These are phyloP conservation scores for Chlamydomonas incerta DNA, from an alignment of 139 green algal genomes.

Conservation along the genomic window DNA sequence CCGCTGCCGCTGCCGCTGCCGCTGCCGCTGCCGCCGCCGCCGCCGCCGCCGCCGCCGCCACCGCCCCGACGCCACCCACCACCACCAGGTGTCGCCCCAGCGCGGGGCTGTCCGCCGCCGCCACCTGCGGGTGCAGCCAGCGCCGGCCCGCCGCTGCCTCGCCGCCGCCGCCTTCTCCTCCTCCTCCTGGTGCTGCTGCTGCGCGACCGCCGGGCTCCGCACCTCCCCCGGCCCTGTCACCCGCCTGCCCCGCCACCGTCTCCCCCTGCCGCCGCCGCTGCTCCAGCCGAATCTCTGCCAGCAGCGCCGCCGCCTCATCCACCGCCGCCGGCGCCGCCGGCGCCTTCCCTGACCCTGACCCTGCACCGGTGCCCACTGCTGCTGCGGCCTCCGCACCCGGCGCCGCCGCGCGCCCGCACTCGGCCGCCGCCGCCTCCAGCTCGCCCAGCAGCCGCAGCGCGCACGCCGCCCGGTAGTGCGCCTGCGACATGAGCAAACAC, in stretches of 20 bases:
- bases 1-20: neutral
- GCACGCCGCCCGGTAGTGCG: conserved; percentile 37
- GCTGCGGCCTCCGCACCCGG: neutral
- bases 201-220: no score
- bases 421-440: neutral
- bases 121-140: neutral
- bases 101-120: neutral
- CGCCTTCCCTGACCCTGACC: neutral
- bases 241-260: no score
- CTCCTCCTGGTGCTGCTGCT: neutral
- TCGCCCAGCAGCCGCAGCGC: conserved; percentile 17
- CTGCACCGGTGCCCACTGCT: no score
- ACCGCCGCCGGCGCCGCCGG: neutral
- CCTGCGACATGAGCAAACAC: no score
- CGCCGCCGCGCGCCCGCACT: neutral
- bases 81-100: conserved; percentile 29
- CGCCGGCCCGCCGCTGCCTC: neutral
- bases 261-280: neutral
- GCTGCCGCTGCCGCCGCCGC: no score
- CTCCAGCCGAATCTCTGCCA: conserved; percentile 5
- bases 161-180: neutral
- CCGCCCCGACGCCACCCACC: no score
- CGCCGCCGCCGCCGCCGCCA: no score
- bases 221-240: no score
- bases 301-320: conserved; percentile 1